Evolutionary conservation across 2,329 filamentous ascomycete genomes (phyloP).

Genomic region (Ophiostoma piceae): DNA sequence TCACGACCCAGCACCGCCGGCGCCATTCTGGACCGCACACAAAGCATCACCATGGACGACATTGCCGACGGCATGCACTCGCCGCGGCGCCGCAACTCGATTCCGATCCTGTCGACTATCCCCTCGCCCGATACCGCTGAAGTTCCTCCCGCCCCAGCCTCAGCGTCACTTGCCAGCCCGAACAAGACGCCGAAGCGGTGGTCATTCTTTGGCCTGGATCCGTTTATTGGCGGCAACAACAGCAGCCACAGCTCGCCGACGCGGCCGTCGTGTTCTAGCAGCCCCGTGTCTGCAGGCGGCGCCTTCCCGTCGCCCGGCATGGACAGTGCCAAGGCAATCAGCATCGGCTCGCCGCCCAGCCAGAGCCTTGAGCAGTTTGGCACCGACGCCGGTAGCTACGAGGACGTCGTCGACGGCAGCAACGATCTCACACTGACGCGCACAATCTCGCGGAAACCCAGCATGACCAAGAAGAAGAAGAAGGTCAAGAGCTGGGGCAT

Average conservation of each 20-base stretch:
- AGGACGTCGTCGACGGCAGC: slow-evolving; percentile 24
- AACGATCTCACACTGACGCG: slow-evolving; percentile 28
- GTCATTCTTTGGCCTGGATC: slow-evolving; percentile 59
- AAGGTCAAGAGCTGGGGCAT: slow-evolving; percentile 72
- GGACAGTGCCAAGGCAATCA: not conserved
- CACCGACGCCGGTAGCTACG: not conserved
- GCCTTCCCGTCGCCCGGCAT: slow-evolving; percentile 26
- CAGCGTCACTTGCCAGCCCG: slow-evolving; percentile 42
- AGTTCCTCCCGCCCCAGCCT: slow-evolving; percentile 19
- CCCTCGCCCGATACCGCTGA: slow-evolving; percentile 32
- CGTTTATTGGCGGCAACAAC: slow-evolving; percentile 37
- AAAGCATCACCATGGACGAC: slow-evolving; percentile 36
- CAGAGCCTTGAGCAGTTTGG: not conserved
- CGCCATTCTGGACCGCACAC: slow-evolving; percentile 56
- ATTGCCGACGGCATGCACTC: slow-evolving; percentile 30
- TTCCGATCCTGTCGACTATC: slow-evolving; percentile 48
- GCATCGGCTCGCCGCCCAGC: not conserved
- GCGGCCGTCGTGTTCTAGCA: slow-evolving; percentile 42
- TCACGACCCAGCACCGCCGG: slow-evolving; percentile 65
- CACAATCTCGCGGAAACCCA: slow-evolving; percentile 31
- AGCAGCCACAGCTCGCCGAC: slow-evolving; percentile 39
- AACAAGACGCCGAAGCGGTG: slow-evolving; percentile 52
- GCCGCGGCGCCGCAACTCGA: slow-evolving; percentile 54
- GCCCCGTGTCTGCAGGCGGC: slow-evolving; percentile 43
- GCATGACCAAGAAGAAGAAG: slow-evolving; percentile 54